Percentiles rank a stretch among this genome's conserved stretches.
Evolutionary conservation across 805 yeast species (phyloP).

Genomic region (Kodamaea fukazawae): DNA sequence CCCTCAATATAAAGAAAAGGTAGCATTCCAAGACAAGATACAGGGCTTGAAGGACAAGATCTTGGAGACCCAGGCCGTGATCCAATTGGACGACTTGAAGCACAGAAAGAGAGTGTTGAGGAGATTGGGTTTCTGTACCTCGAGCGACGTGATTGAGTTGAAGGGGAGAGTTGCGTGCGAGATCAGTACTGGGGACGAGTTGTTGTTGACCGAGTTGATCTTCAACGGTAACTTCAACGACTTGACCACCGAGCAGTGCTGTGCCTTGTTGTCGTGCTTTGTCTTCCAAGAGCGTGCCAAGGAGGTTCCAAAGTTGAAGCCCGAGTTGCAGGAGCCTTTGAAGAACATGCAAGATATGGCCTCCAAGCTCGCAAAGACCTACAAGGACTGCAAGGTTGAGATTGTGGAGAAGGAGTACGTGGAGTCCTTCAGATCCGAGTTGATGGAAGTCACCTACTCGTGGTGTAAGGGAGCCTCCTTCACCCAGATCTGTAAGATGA

Average conservation of each 20-base stretch:
- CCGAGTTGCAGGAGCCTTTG: slow-evolving; percentile 90
- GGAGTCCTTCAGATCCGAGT: slow-evolving; percentile 84
- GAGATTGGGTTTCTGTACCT: slow-evolving; percentile 85
- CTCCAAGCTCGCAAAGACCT: slow-evolving; percentile 79
- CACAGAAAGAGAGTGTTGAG: slow-evolving; percentile 91
- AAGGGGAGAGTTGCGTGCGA: slow-evolving; percentile 98
- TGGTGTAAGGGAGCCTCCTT: slow-evolving; percentile 98
- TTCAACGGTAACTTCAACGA: slow-evolving; percentile 95
- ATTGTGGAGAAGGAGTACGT: slow-evolving; percentile 89
- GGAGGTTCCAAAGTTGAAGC: slow-evolving; percentile 79
- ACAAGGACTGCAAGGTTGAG: slow-evolving; percentile 86
- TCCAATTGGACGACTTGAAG: slow-evolving; percentile 90
- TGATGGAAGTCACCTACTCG: slow-evolving; percentile 94
- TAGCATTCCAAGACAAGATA: slow-evolving; percentile 57
- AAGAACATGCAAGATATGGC: slow-evolving; percentile 91
- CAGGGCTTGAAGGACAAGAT: slow-evolving; percentile 62
- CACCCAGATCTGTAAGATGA: slow-evolving; percentile 97
- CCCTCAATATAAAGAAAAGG: slow-evolving; percentile 62
- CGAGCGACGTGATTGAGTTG: slow-evolving; percentile 85
- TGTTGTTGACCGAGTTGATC: slow-evolving; percentile 82
- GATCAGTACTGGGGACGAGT: slow-evolving; percentile 86
- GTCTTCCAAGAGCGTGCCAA: slow-evolving; percentile 96
- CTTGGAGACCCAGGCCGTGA: slow-evolving; percentile 81
- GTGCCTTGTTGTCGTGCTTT: slow-evolving; percentile 88
- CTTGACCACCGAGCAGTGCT: slow-evolving; percentile 83